phyloP scores from a whole-genome alignment of 2,329 filamentous ascomycete species.

The Pseudocercospora fijiensis region DNA sequence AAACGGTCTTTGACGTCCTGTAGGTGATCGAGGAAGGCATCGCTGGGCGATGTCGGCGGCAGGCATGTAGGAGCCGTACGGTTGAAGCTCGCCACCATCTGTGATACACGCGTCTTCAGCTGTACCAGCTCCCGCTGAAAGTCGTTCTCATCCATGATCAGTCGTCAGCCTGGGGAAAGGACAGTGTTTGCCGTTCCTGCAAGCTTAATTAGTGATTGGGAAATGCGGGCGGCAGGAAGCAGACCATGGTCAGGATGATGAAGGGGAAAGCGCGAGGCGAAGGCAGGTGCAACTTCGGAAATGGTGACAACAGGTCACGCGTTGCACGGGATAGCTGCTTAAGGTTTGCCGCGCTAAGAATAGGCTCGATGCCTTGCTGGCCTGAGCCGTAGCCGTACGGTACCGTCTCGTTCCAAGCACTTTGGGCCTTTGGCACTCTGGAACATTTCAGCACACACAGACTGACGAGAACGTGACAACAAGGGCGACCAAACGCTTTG shows the following conservation, averaged over 20 bases:
- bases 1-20: conserved; percentile 20
- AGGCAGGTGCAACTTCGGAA: neutral
- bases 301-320: neutral
- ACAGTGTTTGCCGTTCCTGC: neutral
- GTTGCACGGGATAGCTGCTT: too few relatives aligned
- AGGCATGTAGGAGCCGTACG: conserved; percentile 4
- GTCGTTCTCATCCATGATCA: conserved; percentile 29
- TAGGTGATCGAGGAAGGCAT: conserved; percentile 17
- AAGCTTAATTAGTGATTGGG: neutral
- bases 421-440: neutral
- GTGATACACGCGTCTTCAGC: conserved; percentile 28
- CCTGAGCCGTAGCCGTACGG: too few relatives aligned
- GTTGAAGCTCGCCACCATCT: conserved; percentile 24
- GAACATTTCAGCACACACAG: too few relatives aligned
- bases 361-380: neutral
- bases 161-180: neutral
- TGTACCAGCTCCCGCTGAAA: conserved; percentile 30
- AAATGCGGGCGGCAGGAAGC: neutral
- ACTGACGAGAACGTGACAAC: neutral
- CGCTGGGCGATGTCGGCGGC: neutral
- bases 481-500: conserved; percentile 3
- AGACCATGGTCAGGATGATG: neutral
- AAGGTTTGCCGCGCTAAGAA: too few relatives aligned
- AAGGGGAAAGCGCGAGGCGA: neutral
- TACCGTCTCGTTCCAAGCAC: neutral